These are phyloP conservation scores for Phytopythium delawarense DNA, from an alignment of 352 stramenopile species.

Conservation along the genomic window DNA sequence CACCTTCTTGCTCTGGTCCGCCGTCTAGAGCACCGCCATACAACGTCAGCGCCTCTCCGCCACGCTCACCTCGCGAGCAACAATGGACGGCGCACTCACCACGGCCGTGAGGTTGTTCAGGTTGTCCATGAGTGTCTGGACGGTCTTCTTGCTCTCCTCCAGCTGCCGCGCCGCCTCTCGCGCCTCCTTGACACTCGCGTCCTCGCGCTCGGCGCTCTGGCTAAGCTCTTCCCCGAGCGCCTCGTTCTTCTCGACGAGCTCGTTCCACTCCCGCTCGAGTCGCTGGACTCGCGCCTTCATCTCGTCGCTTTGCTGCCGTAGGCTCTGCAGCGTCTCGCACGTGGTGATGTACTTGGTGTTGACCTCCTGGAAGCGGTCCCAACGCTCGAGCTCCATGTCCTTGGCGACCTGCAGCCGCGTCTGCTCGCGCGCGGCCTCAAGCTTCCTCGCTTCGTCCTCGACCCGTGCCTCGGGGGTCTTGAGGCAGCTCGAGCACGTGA, in stretches of 20 bases:
- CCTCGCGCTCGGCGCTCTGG: constrained; percentile 14
- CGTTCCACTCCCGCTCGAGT: constrained; percentile 26
- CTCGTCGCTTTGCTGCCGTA: constrained; percentile 18
- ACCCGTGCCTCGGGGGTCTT: constrained; percentile 53
- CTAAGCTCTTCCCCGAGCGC: constrained; percentile 22
- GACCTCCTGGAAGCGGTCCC: constrained; percentile 63
- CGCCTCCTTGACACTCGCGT: constrained; percentile 12
- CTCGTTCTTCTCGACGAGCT: constrained; percentile 24
- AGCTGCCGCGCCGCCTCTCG: constrained; percentile 15
- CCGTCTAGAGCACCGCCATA: constrained; percentile 25
- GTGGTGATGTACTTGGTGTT: constrained; percentile 66
- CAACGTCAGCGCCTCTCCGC: background rate
- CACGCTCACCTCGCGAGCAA: background rate
- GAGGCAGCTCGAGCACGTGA: constrained; percentile 41
- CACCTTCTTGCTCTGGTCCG: constrained; percentile 61
- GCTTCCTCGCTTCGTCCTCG: constrained; percentile 30
- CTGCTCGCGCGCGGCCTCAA: constrained; percentile 46
- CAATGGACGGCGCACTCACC: constrained; percentile 17
- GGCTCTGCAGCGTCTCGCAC: constrained; percentile 33
- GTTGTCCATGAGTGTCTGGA: constrained; percentile 64
- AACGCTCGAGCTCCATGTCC: constrained; percentile 58
- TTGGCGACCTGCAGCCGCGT: constrained; percentile 43
- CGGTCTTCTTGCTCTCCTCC: constrained; percentile 51
- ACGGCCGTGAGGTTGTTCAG: constrained; percentile 56
- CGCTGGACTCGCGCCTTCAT: constrained; percentile 18